Percentiles rank a stretch among this genome's conserved stretches.
phyloP scores from a whole-genome alignment of 805 yeast species.

The Metschnikowia kofuensis region DNA sequence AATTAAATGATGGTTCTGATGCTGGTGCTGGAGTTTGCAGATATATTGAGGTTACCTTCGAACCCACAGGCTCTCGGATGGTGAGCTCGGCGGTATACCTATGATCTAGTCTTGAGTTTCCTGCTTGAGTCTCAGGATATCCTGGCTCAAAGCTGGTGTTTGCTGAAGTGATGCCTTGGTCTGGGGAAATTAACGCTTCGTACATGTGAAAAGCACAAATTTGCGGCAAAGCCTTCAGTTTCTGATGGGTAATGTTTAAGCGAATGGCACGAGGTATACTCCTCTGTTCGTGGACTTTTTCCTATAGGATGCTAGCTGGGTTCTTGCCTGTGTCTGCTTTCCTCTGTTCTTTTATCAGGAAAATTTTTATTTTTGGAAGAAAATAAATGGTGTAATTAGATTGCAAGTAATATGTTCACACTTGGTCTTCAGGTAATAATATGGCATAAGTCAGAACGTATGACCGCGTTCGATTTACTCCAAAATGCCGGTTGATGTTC shows the following conservation, averaged over 20 bases:
- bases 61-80: constrained; percentile 1
- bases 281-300: not conserved
- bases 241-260: not conserved
- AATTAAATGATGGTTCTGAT: not conserved
- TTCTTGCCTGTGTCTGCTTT: not conserved
- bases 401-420: too few relatives aligned
- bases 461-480: too few relatives aligned
- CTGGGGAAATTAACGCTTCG: constrained; percentile 2
- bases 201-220: not conserved
- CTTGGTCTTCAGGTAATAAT: too few relatives aligned
- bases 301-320: not conserved
- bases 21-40: not conserved
- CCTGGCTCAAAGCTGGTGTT: not conserved
- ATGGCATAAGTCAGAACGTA: too few relatives aligned
- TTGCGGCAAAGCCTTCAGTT: not conserved
- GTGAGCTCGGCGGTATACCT: not conserved
- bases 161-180: not conserved
- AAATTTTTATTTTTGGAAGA: too few relatives aligned
- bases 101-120: not conserved
- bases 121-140: not conserved
- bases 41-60: not conserved
- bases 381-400: too few relatives aligned
- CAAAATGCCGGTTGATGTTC: too few relatives aligned
- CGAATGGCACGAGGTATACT: constrained; percentile 7
- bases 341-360: not conserved